Evolutionary conservation across 163 green algal species (phyloP), one percentile per base, ranked within the genome.

Genomic region (Prototheca cutis): DNA sequence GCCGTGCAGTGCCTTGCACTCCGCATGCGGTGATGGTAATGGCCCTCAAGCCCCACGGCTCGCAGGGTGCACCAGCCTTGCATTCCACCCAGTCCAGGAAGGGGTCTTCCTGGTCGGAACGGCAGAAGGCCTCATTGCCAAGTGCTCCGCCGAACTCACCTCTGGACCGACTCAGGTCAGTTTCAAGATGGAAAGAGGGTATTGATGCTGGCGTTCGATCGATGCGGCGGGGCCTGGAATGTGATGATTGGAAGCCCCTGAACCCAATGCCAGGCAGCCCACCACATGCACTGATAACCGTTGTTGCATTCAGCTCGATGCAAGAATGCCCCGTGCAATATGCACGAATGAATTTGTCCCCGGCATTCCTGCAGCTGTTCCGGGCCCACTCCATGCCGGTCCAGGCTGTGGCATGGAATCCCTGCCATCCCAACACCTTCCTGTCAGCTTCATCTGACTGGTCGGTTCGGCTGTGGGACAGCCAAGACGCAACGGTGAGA

Each of bases 401-500:
- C 28, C 94, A 96, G 48, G 68, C 76, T 0, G 84, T 93, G 28
- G 73, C 77, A 52, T 96, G 90, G 88, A 95, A 95, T 70, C 31
- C 53, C 53, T 68, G 87, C 28, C 82, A 90, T 70, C 48, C 49
- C 15, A 52, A 60, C 55, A 75, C 84, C 25, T 95, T 95, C 76
- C 72, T 96, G 31, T 92, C 88, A 1, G 79, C 82, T 0, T 84
- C 72, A 19, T 86, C 86, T 6, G 90, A 97, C 79, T 95, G 88
- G 87, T 85, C 71, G 10, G 82, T 95, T 18, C 88, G 87, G 69
- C 72, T 97, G 53, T 96, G 90, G 89, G 81, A 95, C 58, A 67
- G 72, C n/a, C 60, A 67, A 34, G 59, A 74, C 39, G 52, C 72
- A 25, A 55, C 39, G 66, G 60, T 19, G 10, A 27, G 47, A 13